phyloP scores from a whole-genome alignment of 2,329 filamentous ascomycete genomes.

The Daldinia eschscholtzii region DNA sequence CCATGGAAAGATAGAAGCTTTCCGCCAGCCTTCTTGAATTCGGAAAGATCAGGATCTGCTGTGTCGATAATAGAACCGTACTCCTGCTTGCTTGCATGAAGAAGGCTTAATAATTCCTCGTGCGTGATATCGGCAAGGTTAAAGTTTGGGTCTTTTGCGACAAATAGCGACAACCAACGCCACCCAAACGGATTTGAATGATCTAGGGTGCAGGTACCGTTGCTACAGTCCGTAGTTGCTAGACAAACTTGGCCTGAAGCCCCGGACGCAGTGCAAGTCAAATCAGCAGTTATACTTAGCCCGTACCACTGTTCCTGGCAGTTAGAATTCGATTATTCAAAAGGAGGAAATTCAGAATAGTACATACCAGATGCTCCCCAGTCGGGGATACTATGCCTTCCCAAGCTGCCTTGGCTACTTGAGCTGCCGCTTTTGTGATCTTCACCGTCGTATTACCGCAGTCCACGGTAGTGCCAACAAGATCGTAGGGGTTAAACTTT shows the following conservation, averaged over 20 bases:
- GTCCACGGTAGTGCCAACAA: conserved; percentile 19
- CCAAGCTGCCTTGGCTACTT: conserved; percentile 32
- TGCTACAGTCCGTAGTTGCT: not conserved
- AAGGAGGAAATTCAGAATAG: not conserved
- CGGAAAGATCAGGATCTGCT: conserved; percentile 57
- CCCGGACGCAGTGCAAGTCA: not conserved
- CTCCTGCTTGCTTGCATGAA: conserved; percentile 17
- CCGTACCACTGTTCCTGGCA: not conserved
- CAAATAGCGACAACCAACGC: conserved; percentile 32
- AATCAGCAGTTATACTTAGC: not conserved
- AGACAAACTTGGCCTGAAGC: not conserved
- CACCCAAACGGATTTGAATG: not conserved
- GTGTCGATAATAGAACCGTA: conserved; percentile 33
- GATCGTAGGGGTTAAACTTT: conserved; percentile 36
- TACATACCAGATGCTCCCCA: not conserved
- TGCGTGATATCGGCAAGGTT: conserved; percentile 19
- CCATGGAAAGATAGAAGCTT: conserved; percentile 65
- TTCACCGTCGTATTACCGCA: conserved; percentile 13
- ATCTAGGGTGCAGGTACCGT: not conserved
- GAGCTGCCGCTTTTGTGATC: conserved; percentile 21
- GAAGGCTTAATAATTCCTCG: conserved; percentile 24
- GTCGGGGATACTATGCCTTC: conserved; percentile 10
- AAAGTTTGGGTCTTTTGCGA: conserved; percentile 24
- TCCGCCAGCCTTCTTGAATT: conserved; percentile 59
- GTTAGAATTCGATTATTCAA: not conserved